phyloP scores from a whole-genome alignment of 305 asterid genomes.

The Fraxinus xanthoxyloides region DNA sequence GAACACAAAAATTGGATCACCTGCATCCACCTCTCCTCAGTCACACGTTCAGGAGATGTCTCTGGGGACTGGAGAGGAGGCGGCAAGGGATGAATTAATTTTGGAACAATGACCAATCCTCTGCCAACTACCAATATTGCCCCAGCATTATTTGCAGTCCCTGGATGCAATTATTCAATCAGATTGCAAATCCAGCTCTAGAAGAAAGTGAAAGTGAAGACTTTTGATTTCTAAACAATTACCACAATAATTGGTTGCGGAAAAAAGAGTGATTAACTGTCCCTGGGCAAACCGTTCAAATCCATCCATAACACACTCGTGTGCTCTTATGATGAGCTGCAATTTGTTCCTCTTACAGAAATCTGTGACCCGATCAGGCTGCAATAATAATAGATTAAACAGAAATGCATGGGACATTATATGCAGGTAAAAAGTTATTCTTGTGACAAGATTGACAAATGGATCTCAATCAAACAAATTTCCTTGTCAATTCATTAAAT shows the following conservation, averaged over 20 bases:
- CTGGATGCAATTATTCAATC: conserved; percentile 40
- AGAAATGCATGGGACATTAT: not conserved
- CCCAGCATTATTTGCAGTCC: conserved; percentile 97
- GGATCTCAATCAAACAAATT: not conserved
- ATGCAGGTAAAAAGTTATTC: not conserved
- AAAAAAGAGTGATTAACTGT: conserved; percentile 92
- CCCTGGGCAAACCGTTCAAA: conserved; percentile 99
- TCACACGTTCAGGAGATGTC: conserved; percentile 85
- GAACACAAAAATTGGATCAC: conserved; percentile 29
- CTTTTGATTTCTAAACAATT: conserved; percentile 27
- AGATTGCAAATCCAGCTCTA: conserved; percentile 6
- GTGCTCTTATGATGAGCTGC: conserved; percentile 22
- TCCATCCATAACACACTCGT: conserved; percentile 17
- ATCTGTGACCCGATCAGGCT: conserved; percentile 39
- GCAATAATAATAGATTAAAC: not conserved
- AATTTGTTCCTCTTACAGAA: conserved; percentile 79
- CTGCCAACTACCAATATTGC: conserved; percentile 95
- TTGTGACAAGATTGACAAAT: not conserved
- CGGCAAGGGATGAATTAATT: conserved; percentile 93
- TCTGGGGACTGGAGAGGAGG: conserved; percentile 94
- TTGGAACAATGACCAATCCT: conserved; percentile 87
- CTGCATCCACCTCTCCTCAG: conserved; percentile 97
- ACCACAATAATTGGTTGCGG: conserved; percentile 99
- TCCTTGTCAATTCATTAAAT: not conserved
- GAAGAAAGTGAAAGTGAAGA: conserved; percentile 3